Percentiles rank a stretch among this genome's conserved stretches.
phyloP scores from a whole-genome alignment of 2,329 filamentous ascomycete genomes.

The Phialophora verrucosa region DNA sequence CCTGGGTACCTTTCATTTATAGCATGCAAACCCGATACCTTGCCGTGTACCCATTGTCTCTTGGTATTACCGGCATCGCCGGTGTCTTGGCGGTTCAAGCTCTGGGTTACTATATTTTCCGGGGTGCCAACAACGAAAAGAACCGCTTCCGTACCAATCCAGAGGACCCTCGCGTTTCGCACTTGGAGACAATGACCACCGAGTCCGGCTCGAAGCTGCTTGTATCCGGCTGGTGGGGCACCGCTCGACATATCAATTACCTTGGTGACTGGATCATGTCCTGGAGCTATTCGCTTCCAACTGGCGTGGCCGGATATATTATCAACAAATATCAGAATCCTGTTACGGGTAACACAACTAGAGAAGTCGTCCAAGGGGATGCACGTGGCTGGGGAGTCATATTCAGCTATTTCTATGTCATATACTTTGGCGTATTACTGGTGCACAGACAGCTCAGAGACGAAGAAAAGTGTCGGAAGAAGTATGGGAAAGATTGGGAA shows the following conservation, averaged over 20 bases:
- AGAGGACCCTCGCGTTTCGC: slow-evolving; percentile 74
- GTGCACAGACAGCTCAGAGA: slow-evolving; percentile 86
- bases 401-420: slow-evolving; percentile 91
- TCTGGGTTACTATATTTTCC: slow-evolving; percentile 88
- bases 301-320: slow-evolving; percentile 80
- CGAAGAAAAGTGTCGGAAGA: slow-evolving; percentile 86
- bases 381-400: slow-evolving; percentile 83
- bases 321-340: slow-evolving; percentile 61
- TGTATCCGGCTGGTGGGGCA: slow-evolving; percentile 90
- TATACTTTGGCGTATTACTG: slow-evolving; percentile 87
- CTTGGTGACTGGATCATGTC: slow-evolving; percentile 92
- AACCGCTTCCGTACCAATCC: slow-evolving; percentile 91
- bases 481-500: slow-evolving; percentile 93
- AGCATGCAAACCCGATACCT: slow-evolving; percentile 84
- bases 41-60: slow-evolving; percentile 76
- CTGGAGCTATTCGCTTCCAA: slow-evolving; percentile 88
- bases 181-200: slow-evolving; percentile 87
- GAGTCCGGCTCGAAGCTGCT: slow-evolving; percentile 79
- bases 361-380: slow-evolving; percentile 71
- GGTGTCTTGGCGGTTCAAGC: slow-evolving; percentile 71
- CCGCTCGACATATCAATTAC: slow-evolving; percentile 93
- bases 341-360: slow-evolving; percentile 62
- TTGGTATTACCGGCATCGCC: slow-evolving; percentile 70
- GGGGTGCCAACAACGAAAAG: slow-evolving; percentile 92
- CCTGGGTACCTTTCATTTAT: slow-evolving; percentile 92